phyloP scores from a whole-genome alignment of 2,329 filamentous ascomycete genomes.

The Cercospora janseana region DNA sequence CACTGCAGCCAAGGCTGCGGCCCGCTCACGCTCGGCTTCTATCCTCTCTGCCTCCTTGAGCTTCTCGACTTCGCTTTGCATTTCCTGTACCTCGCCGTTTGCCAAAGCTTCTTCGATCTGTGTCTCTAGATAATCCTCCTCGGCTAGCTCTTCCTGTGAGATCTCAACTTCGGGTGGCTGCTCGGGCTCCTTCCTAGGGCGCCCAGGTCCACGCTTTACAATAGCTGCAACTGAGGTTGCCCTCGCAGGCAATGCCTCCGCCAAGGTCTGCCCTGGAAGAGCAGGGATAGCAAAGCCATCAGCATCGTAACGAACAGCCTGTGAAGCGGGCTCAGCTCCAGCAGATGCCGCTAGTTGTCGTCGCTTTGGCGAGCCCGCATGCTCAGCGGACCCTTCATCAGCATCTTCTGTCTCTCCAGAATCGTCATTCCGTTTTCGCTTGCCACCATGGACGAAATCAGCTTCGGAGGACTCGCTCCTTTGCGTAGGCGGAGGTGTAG shows the following conservation, averaged over 20 bases:
- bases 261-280: constrained; percentile 20
- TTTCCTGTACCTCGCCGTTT: constrained; percentile 33
- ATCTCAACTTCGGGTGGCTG: constrained; percentile 38
- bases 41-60: constrained; percentile 30
- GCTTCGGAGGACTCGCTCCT: neutral
- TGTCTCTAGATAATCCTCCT: constrained; percentile 48
- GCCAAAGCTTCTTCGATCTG: constrained; percentile 43
- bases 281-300: constrained; percentile 45
- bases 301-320: constrained; percentile 37
- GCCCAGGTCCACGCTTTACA: constrained; percentile 37
- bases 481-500: constrained; percentile 16
- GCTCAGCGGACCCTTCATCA: constrained; percentile 6
- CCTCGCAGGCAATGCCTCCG: neutral
- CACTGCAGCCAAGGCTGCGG: constrained; percentile 31
- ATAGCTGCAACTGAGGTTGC: constrained; percentile 22
- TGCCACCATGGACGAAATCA: neutral
- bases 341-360: constrained; percentile 14
- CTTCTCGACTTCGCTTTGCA: constrained; percentile 33
- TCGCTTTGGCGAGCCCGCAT: constrained; percentile 25
- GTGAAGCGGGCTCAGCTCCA: neutral
- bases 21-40: constrained; percentile 22
- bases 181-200: constrained; percentile 31
- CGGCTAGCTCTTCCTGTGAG: constrained; percentile 47
- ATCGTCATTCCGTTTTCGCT: constrained; percentile 23
- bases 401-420: constrained; percentile 16